A percentile compares a stretch with the other conserved stretches of the same genome.
These are phyloP conservation scores for Suhomyces bribrorum DNA, from an alignment of 1,139 yeast genomes.

Conservation along the genomic window DNA sequence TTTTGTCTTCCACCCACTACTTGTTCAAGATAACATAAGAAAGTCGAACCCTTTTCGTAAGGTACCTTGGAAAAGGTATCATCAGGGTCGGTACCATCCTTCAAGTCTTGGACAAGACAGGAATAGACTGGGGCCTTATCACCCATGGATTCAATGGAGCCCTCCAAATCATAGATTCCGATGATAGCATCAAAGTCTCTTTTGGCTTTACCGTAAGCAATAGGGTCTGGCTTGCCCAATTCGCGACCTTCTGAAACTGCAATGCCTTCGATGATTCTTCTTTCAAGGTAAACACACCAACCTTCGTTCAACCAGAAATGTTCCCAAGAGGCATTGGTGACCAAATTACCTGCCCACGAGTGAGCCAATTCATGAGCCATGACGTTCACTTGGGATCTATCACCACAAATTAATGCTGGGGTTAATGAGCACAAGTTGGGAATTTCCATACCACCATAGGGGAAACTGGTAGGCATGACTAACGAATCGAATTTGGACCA, in stretches of 20 bases:
- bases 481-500: slow-evolving; percentile 85
- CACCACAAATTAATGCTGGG: slow-evolving; percentile 85
- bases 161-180: slow-evolving; percentile 83
- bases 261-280: slow-evolving; percentile 74
- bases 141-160: slow-evolving; percentile 64
- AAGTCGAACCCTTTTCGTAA: slow-evolving; percentile 86
- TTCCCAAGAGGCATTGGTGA: slow-evolving; percentile 89
- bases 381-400: slow-evolving; percentile 82
- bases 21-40: slow-evolving; percentile 71
- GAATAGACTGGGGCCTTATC: slow-evolving; percentile 55
- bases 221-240: slow-evolving; percentile 16
- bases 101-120: slow-evolving; percentile 66
- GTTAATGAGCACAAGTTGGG: slow-evolving; percentile 91
- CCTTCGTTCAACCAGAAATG: slow-evolving; percentile 97
- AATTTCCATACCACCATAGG: slow-evolving; percentile 96
- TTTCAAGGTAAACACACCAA: slow-evolving; percentile 90
- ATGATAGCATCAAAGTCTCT: slow-evolving; percentile 83
- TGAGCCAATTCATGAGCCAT: slow-evolving; percentile 93
- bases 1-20: slow-evolving; percentile 55
- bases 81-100: slow-evolving; percentile 75
- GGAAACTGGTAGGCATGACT: slow-evolving; percentile 80
- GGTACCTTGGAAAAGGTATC: slow-evolving; percentile 88
- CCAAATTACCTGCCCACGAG: slow-evolving; percentile 90
- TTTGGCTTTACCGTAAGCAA: slow-evolving; percentile 64
- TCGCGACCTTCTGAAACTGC: slow-evolving; percentile 19